Conservation (phyloP, 1,284 basidiomycete species). For the Puccinia coronata region DNA sequence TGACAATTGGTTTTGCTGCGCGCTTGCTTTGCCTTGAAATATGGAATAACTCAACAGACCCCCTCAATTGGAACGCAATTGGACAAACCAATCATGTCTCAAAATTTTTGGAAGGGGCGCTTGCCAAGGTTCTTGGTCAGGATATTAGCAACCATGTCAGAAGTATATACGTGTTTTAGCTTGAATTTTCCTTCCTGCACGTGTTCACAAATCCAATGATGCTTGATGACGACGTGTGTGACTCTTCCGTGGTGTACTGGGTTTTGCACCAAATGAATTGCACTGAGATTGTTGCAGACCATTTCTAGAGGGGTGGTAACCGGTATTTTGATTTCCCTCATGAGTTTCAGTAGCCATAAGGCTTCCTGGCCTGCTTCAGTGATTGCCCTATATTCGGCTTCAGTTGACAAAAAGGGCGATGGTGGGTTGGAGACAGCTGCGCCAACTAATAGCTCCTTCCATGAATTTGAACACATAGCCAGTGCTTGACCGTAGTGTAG, state of each 20-base stretch:
- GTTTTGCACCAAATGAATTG: background rate
- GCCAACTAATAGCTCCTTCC: background rate
- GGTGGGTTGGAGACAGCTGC: background rate
- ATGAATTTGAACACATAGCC: constrained; percentile 25
- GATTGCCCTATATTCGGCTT: background rate
- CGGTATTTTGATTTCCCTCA: background rate
- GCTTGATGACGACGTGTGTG: background rate
- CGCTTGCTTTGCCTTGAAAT: background rate
- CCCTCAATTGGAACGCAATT: background rate
- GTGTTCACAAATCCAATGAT: background rate
- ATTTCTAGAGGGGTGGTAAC: background rate
- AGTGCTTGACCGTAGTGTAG: background rate
- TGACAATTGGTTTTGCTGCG: background rate
- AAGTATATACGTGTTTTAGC: background rate
- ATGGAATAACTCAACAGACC: background rate
- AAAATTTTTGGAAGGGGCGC: background rate
- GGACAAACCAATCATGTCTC: background rate
- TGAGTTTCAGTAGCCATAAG: background rate
- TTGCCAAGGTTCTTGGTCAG: background rate
- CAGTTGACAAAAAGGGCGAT: background rate
- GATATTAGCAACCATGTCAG: background rate
- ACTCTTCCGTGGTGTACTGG: background rate
- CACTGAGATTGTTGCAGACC: background rate
- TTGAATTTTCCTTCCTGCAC: background rate
- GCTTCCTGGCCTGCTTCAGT: constrained; percentile 3